Evolutionary conservation across 495 filamentous ascomycete species (phyloP), one percentile per base, ranked within the genome.

Genomic region (Pyrenula massariospora): DNA sequence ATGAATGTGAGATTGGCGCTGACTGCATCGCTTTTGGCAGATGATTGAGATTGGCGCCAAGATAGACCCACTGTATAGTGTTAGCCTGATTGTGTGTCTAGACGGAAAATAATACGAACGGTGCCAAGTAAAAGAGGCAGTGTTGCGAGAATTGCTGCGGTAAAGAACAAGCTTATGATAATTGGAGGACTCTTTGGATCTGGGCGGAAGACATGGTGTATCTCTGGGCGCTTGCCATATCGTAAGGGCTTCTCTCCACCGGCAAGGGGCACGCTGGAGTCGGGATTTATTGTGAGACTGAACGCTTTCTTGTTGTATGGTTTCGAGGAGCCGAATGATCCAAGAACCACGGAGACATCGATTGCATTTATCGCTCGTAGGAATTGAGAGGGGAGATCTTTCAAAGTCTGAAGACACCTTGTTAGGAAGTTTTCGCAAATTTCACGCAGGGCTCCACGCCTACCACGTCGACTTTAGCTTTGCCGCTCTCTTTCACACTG

Each of bases 21-120:
- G 74, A 74, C 52, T 80, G 69, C 52, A 95, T 69, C 22, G 91
- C 91, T 56, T 84, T 80, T 31, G 84, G 68, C 2, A 94, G 70
- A 65, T 96, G 90, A 57, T 82, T 79, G 64, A 92, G 60, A 70
- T 98, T 98, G 56, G 82, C 93, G 53, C 92, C 94, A 53, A 96
- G 78, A 58, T 78, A 73, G 51, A 82, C 63, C 91, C 91, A 96
- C 79, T 90, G 60, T 54, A 49, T 36, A 22, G 22, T 54, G 22
- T 36, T 20, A 50, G 55, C 54, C 60, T 60, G 63, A 58, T 59
- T 10, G 60, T 50, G 15, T n/a, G 42, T n/a, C 54, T 24, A 10
- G 25, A 53, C 22, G 20, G 24, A 11, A 57, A 31, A 2, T 23
- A 54, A 25, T 23, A 25, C 86, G 66, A 79, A 94, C 88, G 64